Percentiles rank a stretch among this genome's conserved stretches.
phyloP scores from a whole-genome alignment of 116 monocot species.

The Trichopus zeylanicus region DNA sequence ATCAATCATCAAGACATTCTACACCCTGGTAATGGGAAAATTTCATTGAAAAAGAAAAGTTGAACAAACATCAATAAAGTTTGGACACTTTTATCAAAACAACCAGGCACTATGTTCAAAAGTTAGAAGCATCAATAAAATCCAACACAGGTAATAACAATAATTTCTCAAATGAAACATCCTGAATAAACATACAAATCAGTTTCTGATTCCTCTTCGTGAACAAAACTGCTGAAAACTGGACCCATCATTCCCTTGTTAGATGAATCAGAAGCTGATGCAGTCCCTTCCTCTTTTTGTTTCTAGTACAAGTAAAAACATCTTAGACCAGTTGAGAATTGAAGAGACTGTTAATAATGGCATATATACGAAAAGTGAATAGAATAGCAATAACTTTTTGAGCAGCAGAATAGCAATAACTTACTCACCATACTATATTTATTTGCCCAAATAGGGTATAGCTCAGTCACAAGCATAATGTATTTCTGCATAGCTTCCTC shows the following conservation, averaged over 20 bases:
- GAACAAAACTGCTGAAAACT: constrained; percentile 85
- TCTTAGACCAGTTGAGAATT: neutral
- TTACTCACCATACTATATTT: constrained; percentile 51
- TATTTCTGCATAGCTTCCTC: constrained; percentile 98
- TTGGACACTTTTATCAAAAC: too few relatives aligned
- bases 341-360: neutral
- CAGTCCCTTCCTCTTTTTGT: constrained; percentile 33
- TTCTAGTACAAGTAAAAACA: constrained; percentile 24
- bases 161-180: too few relatives aligned
- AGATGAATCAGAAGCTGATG: constrained; percentile 29
- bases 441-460: constrained; percentile 74
- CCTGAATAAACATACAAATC: constrained; percentile 39
- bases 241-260: constrained; percentile 77
- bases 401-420: too few relatives aligned
- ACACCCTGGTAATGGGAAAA: too few relatives aligned
- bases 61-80: too few relatives aligned
- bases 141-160: too few relatives aligned
- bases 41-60: too few relatives aligned
- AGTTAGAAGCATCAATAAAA: too few relatives aligned
- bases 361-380: neutral
- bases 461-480: constrained; percentile 52
- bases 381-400: too few relatives aligned
- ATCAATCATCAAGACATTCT: too few relatives aligned
- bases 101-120: neutral
- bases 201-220: constrained; percentile 59